phyloP scores from a whole-genome alignment of 192 early-diverging fungal species.

The Coemansia javaensis region DNA sequence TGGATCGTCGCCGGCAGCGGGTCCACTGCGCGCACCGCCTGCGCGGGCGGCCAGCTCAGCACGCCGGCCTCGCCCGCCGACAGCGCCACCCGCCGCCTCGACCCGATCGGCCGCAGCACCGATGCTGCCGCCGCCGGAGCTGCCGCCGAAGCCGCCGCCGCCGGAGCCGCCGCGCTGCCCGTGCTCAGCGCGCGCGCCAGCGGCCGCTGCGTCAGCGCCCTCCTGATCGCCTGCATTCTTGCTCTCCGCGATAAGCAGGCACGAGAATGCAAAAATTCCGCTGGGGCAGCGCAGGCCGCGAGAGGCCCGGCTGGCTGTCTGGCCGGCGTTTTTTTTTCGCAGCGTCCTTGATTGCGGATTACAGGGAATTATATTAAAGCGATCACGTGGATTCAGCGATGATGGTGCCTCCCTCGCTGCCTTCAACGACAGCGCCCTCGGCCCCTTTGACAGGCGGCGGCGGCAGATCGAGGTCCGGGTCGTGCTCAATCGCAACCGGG shows the following conservation, averaged over 20 bases:
- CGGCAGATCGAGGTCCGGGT: constrained; percentile 1
- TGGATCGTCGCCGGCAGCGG: constrained; percentile 55
- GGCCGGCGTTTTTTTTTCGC: too few species aligned
- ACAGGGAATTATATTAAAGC: too few species aligned
- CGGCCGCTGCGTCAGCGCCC: neutral
- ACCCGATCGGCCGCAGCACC: constrained; percentile 36
- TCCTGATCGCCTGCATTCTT: constrained; percentile 1
- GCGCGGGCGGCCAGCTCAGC: constrained; percentile 37
- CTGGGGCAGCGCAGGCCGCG: too few species aligned
- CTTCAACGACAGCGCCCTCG: constrained; percentile 1
- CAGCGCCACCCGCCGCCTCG: constrained; percentile 28
- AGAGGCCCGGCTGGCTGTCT: too few species aligned
- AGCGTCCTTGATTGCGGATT: too few species aligned
- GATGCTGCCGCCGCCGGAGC: constrained; percentile 5
- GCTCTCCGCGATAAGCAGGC: too few species aligned
- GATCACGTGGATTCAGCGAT: too few species aligned
- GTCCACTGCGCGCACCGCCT: constrained; percentile 24
- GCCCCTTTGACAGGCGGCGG: neutral
- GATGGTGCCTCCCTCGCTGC: constrained; percentile 7
- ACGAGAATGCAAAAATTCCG: too few species aligned
- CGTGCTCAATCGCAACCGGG: constrained; percentile 15
- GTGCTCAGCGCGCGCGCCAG: neutral
- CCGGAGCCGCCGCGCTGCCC: too few species aligned
- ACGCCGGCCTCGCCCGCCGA: constrained; percentile 26
- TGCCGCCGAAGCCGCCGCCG: neutral